Evolutionary conservation across 768 basidiomycete species (phyloP).

Genomic region (Amylocystis lapponica): DNA sequence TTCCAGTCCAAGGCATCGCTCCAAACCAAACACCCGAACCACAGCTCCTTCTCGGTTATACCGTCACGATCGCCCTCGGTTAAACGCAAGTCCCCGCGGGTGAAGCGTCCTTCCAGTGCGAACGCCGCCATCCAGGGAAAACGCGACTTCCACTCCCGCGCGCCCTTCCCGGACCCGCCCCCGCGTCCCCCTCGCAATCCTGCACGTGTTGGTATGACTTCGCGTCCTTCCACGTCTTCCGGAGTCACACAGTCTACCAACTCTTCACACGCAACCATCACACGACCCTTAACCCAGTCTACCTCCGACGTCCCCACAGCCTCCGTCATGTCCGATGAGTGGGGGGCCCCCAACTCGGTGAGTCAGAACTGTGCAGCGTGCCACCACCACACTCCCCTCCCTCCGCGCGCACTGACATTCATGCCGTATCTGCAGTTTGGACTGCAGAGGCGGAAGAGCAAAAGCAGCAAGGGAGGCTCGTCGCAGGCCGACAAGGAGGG

Average conservation of each 20-base stretch:
- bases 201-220: conserved; percentile 5
- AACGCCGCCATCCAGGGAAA: conserved; percentile 3
- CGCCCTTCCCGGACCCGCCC: conserved; percentile 2
- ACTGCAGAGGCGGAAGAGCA: conserved; percentile 15
- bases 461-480: conserved; percentile 6
- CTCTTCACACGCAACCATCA: neutral
- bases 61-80: conserved; percentile 3
- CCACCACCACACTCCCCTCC: too few relatives aligned
- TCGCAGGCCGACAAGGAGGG: conserved; percentile 4
- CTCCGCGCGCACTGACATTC: too few relatives aligned
- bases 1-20: too few relatives aligned
- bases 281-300: conserved; percentile 6
- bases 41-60: neutral
- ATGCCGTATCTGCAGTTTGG: too few relatives aligned
- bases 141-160: conserved; percentile 1
- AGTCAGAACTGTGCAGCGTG: conserved; percentile 8
- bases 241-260: neutral
- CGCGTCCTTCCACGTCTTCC: conserved; percentile 8
- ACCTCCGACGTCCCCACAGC: neutral
- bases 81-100: conserved; percentile 14
- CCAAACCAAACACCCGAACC: too few relatives aligned
- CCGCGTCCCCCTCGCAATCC: conserved; percentile 17
- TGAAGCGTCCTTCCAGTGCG: conserved; percentile 16
- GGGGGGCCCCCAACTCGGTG: neutral
- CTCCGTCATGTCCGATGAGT: conserved; percentile 2